phyloP scores from a whole-genome alignment of 202 grass and related monocot species.

The Panicum hallii region DNA sequence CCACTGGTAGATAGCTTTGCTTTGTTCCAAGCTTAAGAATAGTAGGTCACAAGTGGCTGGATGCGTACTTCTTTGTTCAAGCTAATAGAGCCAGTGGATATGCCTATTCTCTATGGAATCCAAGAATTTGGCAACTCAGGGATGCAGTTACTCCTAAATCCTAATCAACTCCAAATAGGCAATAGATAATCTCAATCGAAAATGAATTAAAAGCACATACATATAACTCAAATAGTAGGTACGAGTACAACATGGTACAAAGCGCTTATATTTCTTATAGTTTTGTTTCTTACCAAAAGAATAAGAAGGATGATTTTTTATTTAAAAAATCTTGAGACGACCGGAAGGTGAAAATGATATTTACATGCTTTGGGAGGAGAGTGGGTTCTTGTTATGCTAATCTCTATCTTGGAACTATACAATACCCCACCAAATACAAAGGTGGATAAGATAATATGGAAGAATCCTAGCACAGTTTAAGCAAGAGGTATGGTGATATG shows the following conservation, averaged over 20 bases:
- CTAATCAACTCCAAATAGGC: neutral
- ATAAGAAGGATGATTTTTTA: too few species aligned
- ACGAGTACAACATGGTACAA: neutral
- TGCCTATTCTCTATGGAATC: constrained; percentile 30
- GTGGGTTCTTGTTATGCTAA: constrained; percentile 19
- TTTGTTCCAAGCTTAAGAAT: constrained; percentile 21
- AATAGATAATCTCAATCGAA: neutral
- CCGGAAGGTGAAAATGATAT: constrained; percentile 4
- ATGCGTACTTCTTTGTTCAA: constrained; percentile 19
- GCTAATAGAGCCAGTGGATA: constrained; percentile 47
- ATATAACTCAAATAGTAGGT: neutral
- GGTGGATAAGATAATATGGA: constrained; percentile 32
- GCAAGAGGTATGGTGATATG: constrained; percentile 22
- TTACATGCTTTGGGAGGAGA: constrained; percentile 22
- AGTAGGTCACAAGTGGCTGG: constrained; percentile 1
- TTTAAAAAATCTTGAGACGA: neutral
- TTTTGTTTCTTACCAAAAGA: too few species aligned
- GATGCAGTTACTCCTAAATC: neutral
- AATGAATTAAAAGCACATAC: neutral
- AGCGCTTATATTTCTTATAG: too few species aligned
- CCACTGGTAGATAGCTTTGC: neutral
- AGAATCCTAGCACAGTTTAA: constrained; percentile 12
- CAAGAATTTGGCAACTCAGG: neutral
- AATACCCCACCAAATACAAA: constrained; percentile 20
- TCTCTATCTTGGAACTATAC: neutral